phyloP scores from a whole-genome alignment of 2,329 filamentous ascomycete species.

The Colletotrichum simmondsii region DNA sequence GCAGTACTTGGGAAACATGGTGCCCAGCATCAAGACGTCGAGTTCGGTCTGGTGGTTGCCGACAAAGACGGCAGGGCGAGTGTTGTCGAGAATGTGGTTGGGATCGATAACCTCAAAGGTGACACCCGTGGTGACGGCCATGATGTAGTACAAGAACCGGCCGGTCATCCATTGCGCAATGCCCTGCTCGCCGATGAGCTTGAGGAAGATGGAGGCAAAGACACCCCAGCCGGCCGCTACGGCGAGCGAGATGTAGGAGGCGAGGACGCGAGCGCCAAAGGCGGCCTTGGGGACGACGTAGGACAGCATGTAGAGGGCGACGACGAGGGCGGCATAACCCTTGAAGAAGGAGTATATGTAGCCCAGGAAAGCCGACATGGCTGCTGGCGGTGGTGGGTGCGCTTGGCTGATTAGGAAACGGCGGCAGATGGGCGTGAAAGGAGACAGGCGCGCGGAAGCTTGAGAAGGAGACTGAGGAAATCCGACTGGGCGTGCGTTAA shows the following conservation, averaged over 20 bases:
- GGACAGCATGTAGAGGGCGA: conserved; percentile 72
- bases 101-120: conserved; percentile 80
- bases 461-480: conserved; percentile 1
- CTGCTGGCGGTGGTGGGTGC: conserved; percentile 13
- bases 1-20: conserved; percentile 90
- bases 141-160: conserved; percentile 82
- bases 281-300: conserved; percentile 66
- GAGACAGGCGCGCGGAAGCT: conserved; percentile 26
- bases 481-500: conserved; percentile 29
- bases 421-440: conserved; percentile 21
- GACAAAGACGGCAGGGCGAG: conserved; percentile 88
- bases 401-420: conserved; percentile 23
- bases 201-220: conserved; percentile 76
- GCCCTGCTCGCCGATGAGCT: conserved; percentile 76
- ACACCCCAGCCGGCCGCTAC: conserved; percentile 78
- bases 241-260: conserved; percentile 72
- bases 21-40: conserved; percentile 90
- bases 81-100: conserved; percentile 68
- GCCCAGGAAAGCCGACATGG: conserved; percentile 50
- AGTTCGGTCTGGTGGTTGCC: conserved; percentile 97
- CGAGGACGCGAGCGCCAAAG: conserved; percentile 77
- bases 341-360: conserved; percentile 59
- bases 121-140: conserved; percentile 81
- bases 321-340: conserved; percentile 62
- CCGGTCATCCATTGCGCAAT: conserved; percentile 88